These are phyloP conservation scores for Climacium dendroides DNA, from an alignment of 225 moss, liverwort and hornwort genomes.

Conservation along the genomic window DNA sequence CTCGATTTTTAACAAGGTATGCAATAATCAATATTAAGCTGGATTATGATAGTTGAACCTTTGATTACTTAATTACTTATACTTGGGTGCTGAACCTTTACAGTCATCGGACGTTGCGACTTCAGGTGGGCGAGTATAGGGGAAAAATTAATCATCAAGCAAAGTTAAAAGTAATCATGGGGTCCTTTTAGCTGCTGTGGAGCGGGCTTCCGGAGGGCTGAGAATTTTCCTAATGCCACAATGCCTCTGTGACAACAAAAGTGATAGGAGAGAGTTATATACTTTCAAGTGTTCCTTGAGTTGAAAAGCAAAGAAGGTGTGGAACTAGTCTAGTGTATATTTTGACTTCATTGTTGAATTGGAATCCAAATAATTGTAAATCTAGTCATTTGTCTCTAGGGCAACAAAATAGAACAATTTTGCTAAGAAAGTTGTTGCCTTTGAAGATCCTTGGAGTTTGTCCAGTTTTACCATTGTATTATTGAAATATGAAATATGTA, in stretches of 20 bases:
- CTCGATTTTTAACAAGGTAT: too few relatives aligned
- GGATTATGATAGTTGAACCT: too few relatives aligned
- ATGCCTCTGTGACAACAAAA: rapidly evolving
- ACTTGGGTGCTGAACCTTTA: too few relatives aligned
- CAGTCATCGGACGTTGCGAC: too few relatives aligned
- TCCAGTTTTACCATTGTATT: background rate
- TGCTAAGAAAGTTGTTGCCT: background rate
- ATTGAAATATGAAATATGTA: conserved; percentile 9
- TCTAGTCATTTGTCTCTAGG: conserved; percentile 49
- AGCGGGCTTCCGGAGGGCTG: too few relatives aligned
- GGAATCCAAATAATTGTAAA: conserved; percentile 40
- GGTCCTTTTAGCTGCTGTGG: too few relatives aligned
- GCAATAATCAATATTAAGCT: too few relatives aligned
- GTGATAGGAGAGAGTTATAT: background rate
- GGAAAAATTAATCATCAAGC: too few relatives aligned
- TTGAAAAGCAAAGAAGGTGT: conserved; percentile 18
- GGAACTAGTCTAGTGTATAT: conserved; percentile 15
- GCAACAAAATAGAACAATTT: conserved; percentile 6
- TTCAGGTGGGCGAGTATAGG: too few relatives aligned
- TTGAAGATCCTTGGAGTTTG: background rate
- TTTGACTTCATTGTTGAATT: background rate
- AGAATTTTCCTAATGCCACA: too few relatives aligned
- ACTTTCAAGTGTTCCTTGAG: conserved; percentile 14
- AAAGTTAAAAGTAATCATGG: too few relatives aligned
- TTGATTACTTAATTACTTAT: too few relatives aligned